Evolutionary conservation across 495 filamentous ascomycete species (phyloP).

Genomic region (Penicillium salamii): DNA sequence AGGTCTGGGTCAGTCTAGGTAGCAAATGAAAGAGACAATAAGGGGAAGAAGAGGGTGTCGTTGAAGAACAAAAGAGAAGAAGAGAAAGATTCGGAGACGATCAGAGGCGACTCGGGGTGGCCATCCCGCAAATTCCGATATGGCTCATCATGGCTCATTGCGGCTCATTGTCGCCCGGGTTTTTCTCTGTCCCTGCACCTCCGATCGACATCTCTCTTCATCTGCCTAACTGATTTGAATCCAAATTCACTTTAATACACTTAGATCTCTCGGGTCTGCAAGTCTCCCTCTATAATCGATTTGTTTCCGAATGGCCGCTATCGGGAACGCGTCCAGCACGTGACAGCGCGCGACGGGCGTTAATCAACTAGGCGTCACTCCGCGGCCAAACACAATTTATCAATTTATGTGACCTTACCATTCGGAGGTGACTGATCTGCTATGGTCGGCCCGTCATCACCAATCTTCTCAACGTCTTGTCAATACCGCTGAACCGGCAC

Average conservation of each 20-base stretch:
- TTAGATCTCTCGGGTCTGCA: not conserved
- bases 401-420: not conserved
- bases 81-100: slow-evolving; percentile 10
- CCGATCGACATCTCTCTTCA: not conserved
- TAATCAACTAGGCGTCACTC: not conserved
- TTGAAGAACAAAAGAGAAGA: slow-evolving; percentile 15
- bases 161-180: not conserved
- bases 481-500: not conserved
- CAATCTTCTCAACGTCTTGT: not conserved
- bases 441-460: not conserved
- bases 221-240: too few species aligned
- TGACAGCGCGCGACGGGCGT: not conserved
- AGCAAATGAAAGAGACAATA: slow-evolving; percentile 8
- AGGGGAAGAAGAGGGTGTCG: slow-evolving; percentile 6
- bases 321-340: slow-evolving; percentile 1
- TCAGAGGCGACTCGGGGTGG: slow-evolving; percentile 15
- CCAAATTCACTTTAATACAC: too few species aligned
- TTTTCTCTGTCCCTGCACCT: not conserved
- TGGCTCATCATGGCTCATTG: not conserved
- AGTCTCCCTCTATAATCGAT: not conserved
- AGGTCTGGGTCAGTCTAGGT: slow-evolving; percentile 42
- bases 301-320: not conserved
- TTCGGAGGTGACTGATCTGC: not conserved
- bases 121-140: slow-evolving; percentile 11
- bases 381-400: not conserved